Conservation (phyloP, 1,284 basidiomycete species). For the Stygiomarasmius scandens region DNA sequence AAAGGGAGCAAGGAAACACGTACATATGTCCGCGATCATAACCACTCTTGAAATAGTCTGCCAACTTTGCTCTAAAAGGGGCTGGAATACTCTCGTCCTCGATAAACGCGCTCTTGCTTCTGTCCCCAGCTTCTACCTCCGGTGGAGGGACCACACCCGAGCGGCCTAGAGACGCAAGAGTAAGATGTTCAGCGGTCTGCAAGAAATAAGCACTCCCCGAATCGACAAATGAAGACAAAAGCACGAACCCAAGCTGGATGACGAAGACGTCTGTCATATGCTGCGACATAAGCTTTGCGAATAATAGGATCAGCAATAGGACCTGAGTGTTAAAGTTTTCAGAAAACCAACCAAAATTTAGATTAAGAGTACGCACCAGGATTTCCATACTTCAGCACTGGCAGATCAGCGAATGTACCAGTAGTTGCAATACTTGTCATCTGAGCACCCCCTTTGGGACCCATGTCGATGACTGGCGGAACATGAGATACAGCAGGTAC, state of each 20-base stretch:
- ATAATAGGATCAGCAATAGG: slow-evolving; percentile 83
- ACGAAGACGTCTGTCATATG: slow-evolving; percentile 87
- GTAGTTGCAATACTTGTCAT: slow-evolving; percentile 28
- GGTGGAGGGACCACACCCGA: slow-evolving; percentile 40
- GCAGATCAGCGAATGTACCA: slow-evolving; percentile 24
- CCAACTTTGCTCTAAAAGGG: slow-evolving; percentile 82
- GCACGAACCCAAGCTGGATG: slow-evolving; percentile 98
- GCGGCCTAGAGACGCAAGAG: slow-evolving; percentile 70
- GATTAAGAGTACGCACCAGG: slow-evolving; percentile 53
- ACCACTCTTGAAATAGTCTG: slow-evolving; percentile 92
- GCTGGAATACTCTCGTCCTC: slow-evolving; percentile 85
- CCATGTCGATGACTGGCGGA: slow-evolving; percentile 39
- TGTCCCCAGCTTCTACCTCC: slow-evolving; percentile 55
- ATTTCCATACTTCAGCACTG: slow-evolving; percentile 72
- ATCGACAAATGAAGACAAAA: slow-evolving; percentile 25
- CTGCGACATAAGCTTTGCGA: slow-evolving; percentile 83
- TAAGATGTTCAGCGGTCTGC: slow-evolving; percentile 92
- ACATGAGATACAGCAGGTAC: slow-evolving; percentile 13
- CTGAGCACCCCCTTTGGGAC: slow-evolving; percentile 35
- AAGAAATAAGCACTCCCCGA: not conserved
- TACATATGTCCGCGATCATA: slow-evolving; percentile 98
- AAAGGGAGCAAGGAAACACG: slow-evolving; percentile 28
- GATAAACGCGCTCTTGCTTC: slow-evolving; percentile 80
- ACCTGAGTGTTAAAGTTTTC: slow-evolving; percentile 48
- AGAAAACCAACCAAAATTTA: slow-evolving; percentile 1